phyloP scores from a whole-genome alignment of 1,139 yeast genomes.

The Protomyces arabidopsidicola region DNA sequence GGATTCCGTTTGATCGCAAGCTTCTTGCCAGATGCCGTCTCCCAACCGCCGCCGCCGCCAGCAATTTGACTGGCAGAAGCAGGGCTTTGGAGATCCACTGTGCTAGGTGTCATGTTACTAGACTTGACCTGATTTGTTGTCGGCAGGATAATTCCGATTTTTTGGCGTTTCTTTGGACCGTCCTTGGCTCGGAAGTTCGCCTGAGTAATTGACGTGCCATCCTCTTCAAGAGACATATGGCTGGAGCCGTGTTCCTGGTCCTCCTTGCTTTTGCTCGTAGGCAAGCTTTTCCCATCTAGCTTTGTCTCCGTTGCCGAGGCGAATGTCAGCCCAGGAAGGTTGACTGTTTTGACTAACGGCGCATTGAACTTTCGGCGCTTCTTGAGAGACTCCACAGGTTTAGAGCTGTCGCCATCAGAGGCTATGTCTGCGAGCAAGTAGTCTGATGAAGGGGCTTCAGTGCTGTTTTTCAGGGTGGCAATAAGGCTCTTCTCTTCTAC shows the following conservation, averaged over 20 bases:
- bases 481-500: not conserved
- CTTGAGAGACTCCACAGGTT: not conserved
- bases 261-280: too few species aligned
- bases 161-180: not conserved
- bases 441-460: not conserved
- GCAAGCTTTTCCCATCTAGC: not conserved
- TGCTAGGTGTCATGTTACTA: not conserved
- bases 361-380: not conserved
- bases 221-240: too few species aligned
- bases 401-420: not conserved
- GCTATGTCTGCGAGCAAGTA: not conserved
- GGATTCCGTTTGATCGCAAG: conserved; percentile 3
- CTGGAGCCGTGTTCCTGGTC: too few species aligned
- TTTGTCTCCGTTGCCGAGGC: not conserved
- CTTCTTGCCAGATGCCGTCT: conserved; percentile 11
- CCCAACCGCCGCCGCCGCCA: conserved; percentile 2
- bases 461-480: not conserved
- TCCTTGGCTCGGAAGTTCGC: not conserved
- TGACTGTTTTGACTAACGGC: not conserved
- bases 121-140: not conserved
- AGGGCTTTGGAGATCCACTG: too few species aligned
- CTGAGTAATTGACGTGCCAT: not conserved
- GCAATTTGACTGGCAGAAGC: not conserved
- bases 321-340: not conserved
- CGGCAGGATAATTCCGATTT: not conserved